A percentile compares a stretch with the other conserved stretches of the same genome.
phyloP scores from a whole-genome alignment of 805 yeast species.

The Debaryomyces prosopidis region DNA sequence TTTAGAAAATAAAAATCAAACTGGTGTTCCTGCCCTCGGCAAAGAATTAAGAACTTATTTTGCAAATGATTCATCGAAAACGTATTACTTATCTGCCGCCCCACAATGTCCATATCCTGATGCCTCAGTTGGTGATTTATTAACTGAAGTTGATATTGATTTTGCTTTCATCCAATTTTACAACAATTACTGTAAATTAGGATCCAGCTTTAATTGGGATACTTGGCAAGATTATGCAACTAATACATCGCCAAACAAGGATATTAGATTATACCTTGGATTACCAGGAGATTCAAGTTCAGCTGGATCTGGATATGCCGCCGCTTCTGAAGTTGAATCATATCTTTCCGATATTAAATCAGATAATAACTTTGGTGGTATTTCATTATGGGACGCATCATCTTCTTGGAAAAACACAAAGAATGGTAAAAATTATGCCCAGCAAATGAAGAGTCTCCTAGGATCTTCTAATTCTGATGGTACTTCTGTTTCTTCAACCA shows the following conservation, averaged over 20 bases:
- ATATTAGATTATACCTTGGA: conserved; percentile 33
- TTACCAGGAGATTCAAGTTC: conserved; percentile 33
- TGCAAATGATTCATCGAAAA: conserved; percentile 26
- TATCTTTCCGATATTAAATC: conserved; percentile 14
- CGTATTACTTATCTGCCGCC: conserved; percentile 34
- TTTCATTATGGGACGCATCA: conserved; percentile 86
- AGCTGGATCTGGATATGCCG: conserved; percentile 36
- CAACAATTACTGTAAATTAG: conserved; percentile 34
- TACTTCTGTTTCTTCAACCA: not conserved
- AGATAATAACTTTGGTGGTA: conserved; percentile 55
- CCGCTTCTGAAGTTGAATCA: conserved; percentile 17
- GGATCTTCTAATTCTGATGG: not conserved
- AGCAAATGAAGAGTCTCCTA: conserved; percentile 45
- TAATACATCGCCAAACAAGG: conserved; percentile 27
- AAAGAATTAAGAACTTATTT: conserved; percentile 27
- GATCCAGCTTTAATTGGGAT: conserved; percentile 32
- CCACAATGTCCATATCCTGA: conserved; percentile 44
- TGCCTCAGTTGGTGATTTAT: conserved; percentile 33
- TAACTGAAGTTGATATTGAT: conserved; percentile 25
- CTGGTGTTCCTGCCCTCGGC: conserved; percentile 65
- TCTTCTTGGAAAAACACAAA: conserved; percentile 39
- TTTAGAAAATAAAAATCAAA: conserved; percentile 56
- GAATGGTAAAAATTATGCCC: conserved; percentile 20
- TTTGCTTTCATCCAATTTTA: conserved; percentile 43
- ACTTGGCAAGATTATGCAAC: conserved; percentile 35